Conservation (phyloP, 306 rosid genomes). For the Chamaecrista fasciculata region DNA sequence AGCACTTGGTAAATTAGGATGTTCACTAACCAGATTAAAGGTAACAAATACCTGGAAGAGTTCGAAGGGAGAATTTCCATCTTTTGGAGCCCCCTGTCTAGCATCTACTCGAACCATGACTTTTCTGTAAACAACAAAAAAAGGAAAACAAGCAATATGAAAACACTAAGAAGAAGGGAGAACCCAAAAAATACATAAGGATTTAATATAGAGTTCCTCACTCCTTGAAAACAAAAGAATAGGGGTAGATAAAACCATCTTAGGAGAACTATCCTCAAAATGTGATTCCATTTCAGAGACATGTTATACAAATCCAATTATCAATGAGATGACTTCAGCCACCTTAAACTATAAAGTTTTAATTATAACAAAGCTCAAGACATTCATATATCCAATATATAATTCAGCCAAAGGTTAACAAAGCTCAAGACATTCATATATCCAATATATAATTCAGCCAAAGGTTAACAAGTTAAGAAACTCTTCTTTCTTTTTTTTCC, state of each 20-base stretch:
- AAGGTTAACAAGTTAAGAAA: background rate
- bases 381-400: background rate
- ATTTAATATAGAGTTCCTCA: background rate
- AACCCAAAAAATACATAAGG: background rate
- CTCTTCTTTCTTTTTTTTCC: background rate
- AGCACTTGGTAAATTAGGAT: background rate
- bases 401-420: background rate
- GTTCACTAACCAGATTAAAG: background rate
- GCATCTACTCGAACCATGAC: slow-evolving; percentile 92
- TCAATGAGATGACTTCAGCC: background rate
- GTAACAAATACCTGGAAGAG: slow-evolving; percentile 63
- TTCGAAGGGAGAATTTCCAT: slow-evolving; percentile 85
- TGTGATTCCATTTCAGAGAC: background rate
- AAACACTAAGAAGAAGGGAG: slow-evolving; percentile 1
- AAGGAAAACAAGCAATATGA: slow-evolving; percentile 27
- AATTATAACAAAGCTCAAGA: slow-evolving; percentile 1
- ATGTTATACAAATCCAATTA: background rate
- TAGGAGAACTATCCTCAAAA: background rate
- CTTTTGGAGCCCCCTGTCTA: slow-evolving; percentile 86
- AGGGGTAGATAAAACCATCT: background rate
- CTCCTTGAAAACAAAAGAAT: background rate
- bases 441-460: background rate
- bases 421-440: background rate
- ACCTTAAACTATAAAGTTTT: background rate
- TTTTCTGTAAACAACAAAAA: slow-evolving; percentile 41